Percentiles rank a stretch among this genome's conserved stretches.
Conservation (phyloP, 306 rosid species). For the Dryas alaskensis region DNA sequence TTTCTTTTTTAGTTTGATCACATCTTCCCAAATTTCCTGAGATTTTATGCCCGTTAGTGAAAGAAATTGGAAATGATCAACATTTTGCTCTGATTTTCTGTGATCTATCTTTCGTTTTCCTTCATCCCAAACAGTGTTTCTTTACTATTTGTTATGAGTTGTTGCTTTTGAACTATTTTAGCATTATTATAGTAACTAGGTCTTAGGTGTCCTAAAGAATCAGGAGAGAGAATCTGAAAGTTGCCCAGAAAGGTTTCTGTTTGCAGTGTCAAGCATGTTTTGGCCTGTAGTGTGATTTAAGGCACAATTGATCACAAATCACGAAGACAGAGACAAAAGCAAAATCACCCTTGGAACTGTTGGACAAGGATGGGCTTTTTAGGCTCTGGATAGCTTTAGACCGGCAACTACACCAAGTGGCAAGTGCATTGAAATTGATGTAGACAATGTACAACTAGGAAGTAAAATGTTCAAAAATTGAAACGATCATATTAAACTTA, state of each 20-base stretch:
- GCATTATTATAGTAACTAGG: background rate
- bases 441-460: background rate
- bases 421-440: background rate
- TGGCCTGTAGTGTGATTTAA: constrained; percentile 8
- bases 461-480: background rate
- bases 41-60: background rate
- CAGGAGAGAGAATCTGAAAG: constrained; percentile 1
- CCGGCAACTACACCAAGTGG: background rate
- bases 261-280: constrained; percentile 7
- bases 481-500: constrained; percentile 4
- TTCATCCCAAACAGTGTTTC: too few relatives aligned
- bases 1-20: background rate
- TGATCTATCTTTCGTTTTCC: too few relatives aligned
- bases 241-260: constrained; percentile 15
- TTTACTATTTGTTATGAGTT: too few relatives aligned
- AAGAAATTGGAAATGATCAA: background rate
- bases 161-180: background rate
- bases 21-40: background rate
- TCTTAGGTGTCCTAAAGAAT: too few relatives aligned
- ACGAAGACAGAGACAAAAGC: constrained; percentile 5
- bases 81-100: background rate
- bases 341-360: background rate
- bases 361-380: background rate
- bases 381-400: background rate
- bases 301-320: constrained; percentile 10